A percentile compares a stretch with the other conserved stretches of the same genome.
Evolutionary conservation across 352 stramenopile genomes (phyloP).

Genomic region (Phytopythium sindhum): DNA sequence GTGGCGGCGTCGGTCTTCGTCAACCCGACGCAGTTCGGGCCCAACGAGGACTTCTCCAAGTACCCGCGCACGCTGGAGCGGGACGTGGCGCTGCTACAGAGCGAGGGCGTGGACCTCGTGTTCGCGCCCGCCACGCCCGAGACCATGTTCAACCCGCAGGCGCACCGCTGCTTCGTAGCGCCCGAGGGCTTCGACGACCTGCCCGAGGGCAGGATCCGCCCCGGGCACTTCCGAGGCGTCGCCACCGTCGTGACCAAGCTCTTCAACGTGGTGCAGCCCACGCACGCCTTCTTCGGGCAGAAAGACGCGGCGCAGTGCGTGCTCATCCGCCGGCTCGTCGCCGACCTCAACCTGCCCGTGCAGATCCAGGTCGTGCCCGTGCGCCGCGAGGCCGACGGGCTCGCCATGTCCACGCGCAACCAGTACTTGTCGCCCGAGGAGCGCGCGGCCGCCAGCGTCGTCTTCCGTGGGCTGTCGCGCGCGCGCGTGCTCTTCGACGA

Average conservation of each 20-base stretch:
- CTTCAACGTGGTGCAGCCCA: slow-evolving; percentile 98
- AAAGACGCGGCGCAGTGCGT: slow-evolving; percentile 98
- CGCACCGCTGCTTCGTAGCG: slow-evolving; percentile 90
- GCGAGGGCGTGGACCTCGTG: slow-evolving; percentile 89
- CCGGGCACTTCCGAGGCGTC: slow-evolving; percentile 98
- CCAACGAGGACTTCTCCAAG: slow-evolving; percentile 97
- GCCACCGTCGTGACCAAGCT: slow-evolving; percentile 99
- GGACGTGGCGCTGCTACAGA: slow-evolving; percentile 85
- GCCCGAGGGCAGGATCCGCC: slow-evolving; percentile 89
- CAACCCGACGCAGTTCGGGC: slow-evolving; percentile 98
- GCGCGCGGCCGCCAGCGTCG: slow-evolving; percentile 78
- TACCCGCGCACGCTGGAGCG: slow-evolving; percentile 96
- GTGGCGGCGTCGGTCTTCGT: slow-evolving; percentile 98
- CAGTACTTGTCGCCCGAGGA: slow-evolving; percentile 94
- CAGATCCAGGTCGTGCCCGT: slow-evolving; percentile 92
- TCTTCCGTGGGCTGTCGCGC: slow-evolving; percentile 79
- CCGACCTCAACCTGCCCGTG: slow-evolving; percentile 96
- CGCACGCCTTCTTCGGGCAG: slow-evolving; percentile 97
- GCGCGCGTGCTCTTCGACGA: slow-evolving; percentile 50
- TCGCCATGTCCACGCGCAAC: slow-evolving; percentile 98
- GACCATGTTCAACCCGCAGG: slow-evolving; percentile 84
- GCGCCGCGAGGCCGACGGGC: slow-evolving; percentile 92
- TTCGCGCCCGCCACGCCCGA: slow-evolving; percentile 74
- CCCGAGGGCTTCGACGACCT: slow-evolving; percentile 94
- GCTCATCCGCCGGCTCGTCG: slow-evolving; percentile 93